Conservation (phyloP, 2,329 filamentous ascomycete genomes). For the Monilinia polystroma region DNA sequence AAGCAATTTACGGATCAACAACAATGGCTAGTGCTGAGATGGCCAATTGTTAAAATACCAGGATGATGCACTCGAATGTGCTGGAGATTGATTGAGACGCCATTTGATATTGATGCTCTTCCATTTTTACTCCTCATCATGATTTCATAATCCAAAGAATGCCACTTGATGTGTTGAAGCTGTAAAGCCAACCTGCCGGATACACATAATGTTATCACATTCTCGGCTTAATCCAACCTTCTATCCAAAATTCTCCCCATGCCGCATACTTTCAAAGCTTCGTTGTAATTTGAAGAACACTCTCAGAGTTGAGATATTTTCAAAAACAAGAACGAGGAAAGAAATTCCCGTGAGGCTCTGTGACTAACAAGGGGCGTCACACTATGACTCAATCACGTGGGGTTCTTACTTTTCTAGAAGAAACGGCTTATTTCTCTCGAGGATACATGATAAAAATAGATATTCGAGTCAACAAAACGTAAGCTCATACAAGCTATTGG, state of each 20-base stretch:
- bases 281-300: neutral
- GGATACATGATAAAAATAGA: constrained; percentile 7
- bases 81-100: neutral
- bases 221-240: neutral
- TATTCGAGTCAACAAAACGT: constrained; percentile 2
- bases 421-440: neutral
- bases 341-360: neutral
- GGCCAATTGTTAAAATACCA: neutral
- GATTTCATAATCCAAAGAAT: neutral
- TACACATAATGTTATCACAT: neutral
- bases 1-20: neutral
- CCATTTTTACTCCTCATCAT: neutral
- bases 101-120: neutral
- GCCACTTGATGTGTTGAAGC: neutral
- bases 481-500: constrained; percentile 9
- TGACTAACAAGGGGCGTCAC: too few relatives aligned
- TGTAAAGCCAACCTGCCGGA: neutral
- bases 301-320: too few relatives aligned
- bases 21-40: neutral
- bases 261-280: neutral
- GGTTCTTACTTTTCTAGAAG: neutral
- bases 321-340: neutral
- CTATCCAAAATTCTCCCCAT: neutral
- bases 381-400: too few relatives aligned
- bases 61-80: neutral